A percentile compares a stretch with the other conserved stretches of the same genome.
phyloP scores from a whole-genome alignment of 345 rosid genomes.

The Hypericum androsaemum region DNA sequence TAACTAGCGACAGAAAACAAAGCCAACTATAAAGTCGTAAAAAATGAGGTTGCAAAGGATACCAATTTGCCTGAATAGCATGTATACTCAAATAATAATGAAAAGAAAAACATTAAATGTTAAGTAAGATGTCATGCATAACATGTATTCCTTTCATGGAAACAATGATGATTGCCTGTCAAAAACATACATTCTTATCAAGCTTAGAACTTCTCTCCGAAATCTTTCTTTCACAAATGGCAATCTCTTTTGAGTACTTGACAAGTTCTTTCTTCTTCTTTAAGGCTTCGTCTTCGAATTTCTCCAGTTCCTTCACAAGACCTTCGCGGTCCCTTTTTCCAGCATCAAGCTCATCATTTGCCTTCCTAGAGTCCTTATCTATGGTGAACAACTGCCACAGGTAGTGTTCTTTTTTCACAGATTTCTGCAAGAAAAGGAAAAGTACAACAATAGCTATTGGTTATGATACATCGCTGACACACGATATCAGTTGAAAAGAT shows the following conservation, averaged over 20 bases:
- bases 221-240: slow-evolving; percentile 67
- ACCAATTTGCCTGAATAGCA: too few relatives aligned
- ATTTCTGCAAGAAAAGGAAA: slow-evolving; percentile 46
- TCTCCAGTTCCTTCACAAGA: slow-evolving; percentile 54
- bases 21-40: too few relatives aligned
- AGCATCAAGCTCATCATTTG: slow-evolving; percentile 50
- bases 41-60: too few relatives aligned
- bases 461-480: neutral
- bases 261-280: slow-evolving; percentile 70
- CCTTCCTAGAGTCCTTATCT: slow-evolving; percentile 56
- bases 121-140: too few relatives aligned
- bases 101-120: too few relatives aligned
- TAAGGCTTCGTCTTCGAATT: slow-evolving; percentile 49
- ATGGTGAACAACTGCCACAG: slow-evolving; percentile 79
- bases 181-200: slow-evolving; percentile 58
- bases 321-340: slow-evolving; percentile 53
- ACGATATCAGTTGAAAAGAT: neutral
- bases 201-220: slow-evolving; percentile 60
- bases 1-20: too few relatives aligned
- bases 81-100: too few relatives aligned
- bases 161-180: slow-evolving; percentile 2
- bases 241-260: slow-evolving; percentile 71
- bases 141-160: neutral
- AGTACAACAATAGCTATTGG: neutral
- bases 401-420: slow-evolving; percentile 70